Evolutionary conservation across 2,329 filamentous ascomycete species (phyloP), one percentile per base, ranked within the genome.

Genomic region (Elsinoe ampelina): DNA sequence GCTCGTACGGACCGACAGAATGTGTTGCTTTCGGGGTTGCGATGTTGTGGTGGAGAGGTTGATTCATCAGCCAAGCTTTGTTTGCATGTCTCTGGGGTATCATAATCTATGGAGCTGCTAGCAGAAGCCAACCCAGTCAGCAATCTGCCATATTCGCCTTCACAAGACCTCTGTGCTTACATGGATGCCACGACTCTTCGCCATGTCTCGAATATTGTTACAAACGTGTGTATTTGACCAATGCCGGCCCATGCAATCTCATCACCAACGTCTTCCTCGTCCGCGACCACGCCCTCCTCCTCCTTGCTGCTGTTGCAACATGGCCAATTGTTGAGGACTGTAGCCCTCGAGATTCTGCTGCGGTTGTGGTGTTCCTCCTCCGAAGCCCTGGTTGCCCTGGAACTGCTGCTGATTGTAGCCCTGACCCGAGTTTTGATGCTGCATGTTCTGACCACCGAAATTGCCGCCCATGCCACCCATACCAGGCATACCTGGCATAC

Each of bases 251-350:
- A 45, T 6, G 19, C 5, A 26, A 26, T 45, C 19, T 17, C 56
- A 42, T 39, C 57, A 58, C 52, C 61, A 62, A 26, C 62, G 60
- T 17, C 62, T 42, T 19, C 68, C 62, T 11, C 67, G 57, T 39
- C 68, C 62, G 22, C 67, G 59, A 6, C 66, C 63, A 19, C 67
- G 62, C n/a, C 66, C 64, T 26, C 64, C 65, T 12, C 62, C 58
- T 30, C 63, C 61, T 55, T 63, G 59, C 57, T 65, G 61, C 38
- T 67, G 61, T 58, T 68, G 66, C 66, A 70, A 66, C 52, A 70
- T 69, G 2, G 64, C 66, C 43, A 70, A 62, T 45, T 70, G 68
- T 62, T 69, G 67, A 55, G 63, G 59, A 47, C 65, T 68, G 57
- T 65, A 68, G 1, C 67, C 67, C 30, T 68, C 66, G 59, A 65